phyloP scores from a whole-genome alignment of 768 basidiomycete species.

The Austroboletus eburneus region DNA sequence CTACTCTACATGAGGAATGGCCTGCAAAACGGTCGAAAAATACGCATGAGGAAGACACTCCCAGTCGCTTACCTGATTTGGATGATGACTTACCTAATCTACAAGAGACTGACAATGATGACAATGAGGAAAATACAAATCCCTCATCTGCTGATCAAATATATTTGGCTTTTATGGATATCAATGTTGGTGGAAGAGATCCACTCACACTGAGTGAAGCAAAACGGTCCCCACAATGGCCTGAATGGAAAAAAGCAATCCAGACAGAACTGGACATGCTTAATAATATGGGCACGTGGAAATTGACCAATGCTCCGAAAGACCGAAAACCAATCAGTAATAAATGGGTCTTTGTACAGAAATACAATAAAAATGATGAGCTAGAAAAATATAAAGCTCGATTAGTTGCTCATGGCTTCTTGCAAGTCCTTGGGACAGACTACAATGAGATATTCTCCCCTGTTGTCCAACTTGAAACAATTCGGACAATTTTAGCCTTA shows the following conservation, averaged over 20 bases:
- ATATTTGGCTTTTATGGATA: neutral
- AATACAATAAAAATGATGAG: conserved; percentile 1
- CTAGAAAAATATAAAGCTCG: conserved; percentile 26
- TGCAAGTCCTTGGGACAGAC: conserved; percentile 33
- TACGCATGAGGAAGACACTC: too few species aligned
- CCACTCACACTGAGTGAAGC: neutral
- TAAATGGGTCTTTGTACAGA: conserved; percentile 26
- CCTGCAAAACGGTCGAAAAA: too few species aligned
- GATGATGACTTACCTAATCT: too few species aligned
- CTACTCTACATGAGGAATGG: too few species aligned
- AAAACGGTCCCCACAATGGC: neutral
- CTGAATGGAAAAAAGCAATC: conserved; percentile 3
- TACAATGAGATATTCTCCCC: conserved; percentile 11
- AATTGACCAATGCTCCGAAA: conserved; percentile 20
- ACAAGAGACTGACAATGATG: neutral
- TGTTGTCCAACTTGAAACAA: neutral
- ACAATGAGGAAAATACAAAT: neutral
- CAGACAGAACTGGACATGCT: neutral
- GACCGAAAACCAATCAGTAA: conserved; percentile 23
- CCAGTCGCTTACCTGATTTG: neutral
- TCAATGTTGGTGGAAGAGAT: neutral
- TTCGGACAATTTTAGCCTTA: neutral
- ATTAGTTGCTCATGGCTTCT: conserved; percentile 38
- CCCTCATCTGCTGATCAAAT: neutral
- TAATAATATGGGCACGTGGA: conserved; percentile 12